phyloP scores from a whole-genome alignment of 257 asterid genomes.

The Mentha longifolia region DNA sequence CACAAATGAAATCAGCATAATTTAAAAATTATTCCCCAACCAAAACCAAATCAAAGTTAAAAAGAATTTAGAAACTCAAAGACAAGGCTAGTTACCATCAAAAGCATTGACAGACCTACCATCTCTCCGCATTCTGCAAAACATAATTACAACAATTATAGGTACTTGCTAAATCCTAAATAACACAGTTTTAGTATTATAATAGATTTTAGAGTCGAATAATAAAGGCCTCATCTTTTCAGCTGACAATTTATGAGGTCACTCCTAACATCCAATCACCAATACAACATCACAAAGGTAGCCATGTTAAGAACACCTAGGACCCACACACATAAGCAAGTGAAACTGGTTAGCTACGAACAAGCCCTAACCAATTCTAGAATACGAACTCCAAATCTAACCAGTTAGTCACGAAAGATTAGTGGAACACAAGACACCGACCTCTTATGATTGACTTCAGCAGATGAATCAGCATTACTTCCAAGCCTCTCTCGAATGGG shows the following conservation, averaged over 20 bases:
- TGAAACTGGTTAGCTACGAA: not conserved
- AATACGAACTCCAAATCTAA: not conserved
- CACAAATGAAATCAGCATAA: slow-evolving; percentile 35
- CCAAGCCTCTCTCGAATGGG: slow-evolving; percentile 88
- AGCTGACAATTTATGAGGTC: slow-evolving; percentile 1
- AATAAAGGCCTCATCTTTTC: slow-evolving; percentile 8
- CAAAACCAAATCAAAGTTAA: slow-evolving; percentile 22
- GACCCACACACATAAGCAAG: slow-evolving; percentile 11
- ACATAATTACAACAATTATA: slow-evolving; percentile 25
- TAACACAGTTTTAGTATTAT: not conserved
- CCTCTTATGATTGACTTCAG: slow-evolving; percentile 65
- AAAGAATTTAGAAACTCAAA: slow-evolving; percentile 25
- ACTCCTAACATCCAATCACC: not conserved
- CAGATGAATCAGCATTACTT: slow-evolving; percentile 52
- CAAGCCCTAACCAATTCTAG: slow-evolving; percentile 10
- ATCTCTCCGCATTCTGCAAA: slow-evolving; percentile 69
- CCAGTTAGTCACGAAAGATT: not conserved
- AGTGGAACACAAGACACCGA: slow-evolving; percentile 25
- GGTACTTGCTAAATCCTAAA: not conserved
- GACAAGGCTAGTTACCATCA: slow-evolving; percentile 54
- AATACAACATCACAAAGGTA: not conserved
- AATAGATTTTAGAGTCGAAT: not conserved
- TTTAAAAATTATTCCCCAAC: slow-evolving; percentile 26
- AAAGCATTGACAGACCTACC: slow-evolving; percentile 43
- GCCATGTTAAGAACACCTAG: too few relatives aligned